Evolutionary conservation across 208 protist species (phyloP), one percentile per base, ranked within the genome.

Genomic region (Crithidia mellificae): DNA sequence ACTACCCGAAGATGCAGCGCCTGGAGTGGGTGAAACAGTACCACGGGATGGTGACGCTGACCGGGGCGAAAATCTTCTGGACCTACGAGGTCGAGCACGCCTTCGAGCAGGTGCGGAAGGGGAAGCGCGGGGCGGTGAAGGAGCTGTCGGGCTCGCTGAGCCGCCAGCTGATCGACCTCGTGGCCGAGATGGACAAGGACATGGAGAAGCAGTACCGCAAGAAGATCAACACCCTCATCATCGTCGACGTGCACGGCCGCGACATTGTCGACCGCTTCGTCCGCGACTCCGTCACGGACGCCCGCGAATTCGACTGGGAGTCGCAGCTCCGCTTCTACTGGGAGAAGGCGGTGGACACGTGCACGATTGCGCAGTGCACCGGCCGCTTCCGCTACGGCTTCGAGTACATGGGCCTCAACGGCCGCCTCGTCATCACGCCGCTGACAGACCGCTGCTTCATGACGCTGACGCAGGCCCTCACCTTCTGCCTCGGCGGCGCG

Each of bases 341-440:
- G 97, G 94, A 98, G 63, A 88, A 85, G 46, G 77, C 73, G 24
- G 59, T 68, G n/a, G 98, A 99, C 82, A 97, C 98, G 54, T 94
- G 98, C 59, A 61, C 87, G 6, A 98, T 99, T 63, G 77, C 90
- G 29, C 98, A 99, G 86, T 99, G 98, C 82, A 99, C 98, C 17
- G 98, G 97, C 57, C 56, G 72, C 24, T 99, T 99, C 75, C 77
- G 88, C 47, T 99, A 98, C 82, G 98, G 98, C 50, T 99, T 99
- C 78, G 98, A 99, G 84, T 99, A 99, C 84, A 99, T 99, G 95
- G 98, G 98, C 29, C 85, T 99, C n/a, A 98, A 98, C 68, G 98
- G 98, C 32, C 88, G 98, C 27, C 94, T 99, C 24, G 98, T 99
- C 57, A 99, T 99, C 77, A 99, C 98, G 8, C 98, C 98, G 46